Evolutionary conservation across 306 rosid genomes (phyloP).

Genomic region (Lathyrus aphaca): DNA sequence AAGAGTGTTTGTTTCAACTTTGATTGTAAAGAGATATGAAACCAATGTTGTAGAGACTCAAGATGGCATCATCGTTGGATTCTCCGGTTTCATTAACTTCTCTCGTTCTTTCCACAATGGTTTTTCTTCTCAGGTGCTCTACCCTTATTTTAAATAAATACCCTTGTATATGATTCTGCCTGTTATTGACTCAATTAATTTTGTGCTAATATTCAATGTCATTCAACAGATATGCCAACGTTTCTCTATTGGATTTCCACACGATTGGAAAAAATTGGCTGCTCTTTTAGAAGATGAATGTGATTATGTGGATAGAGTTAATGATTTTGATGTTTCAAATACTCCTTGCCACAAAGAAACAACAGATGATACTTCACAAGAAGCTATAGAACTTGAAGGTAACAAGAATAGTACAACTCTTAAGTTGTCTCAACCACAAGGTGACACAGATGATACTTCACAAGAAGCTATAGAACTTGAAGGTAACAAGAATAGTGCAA

Average conservation of each 20-base stretch:
- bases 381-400: conserved; percentile 16
- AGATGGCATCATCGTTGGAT: conserved; percentile 37
- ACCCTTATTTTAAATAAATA: too few relatives aligned
- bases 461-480: too few relatives aligned
- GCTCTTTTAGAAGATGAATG: conserved; percentile 26
- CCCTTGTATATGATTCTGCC: background rate
- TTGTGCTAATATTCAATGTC: background rate
- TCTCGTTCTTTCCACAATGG: conserved; percentile 42
- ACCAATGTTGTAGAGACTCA: conserved; percentile 45
- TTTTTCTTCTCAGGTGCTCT: conserved; percentile 40
- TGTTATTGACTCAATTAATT: background rate
- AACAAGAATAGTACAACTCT: background rate
- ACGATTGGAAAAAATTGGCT: conserved; percentile 64
- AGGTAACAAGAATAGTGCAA: too few relatives aligned
- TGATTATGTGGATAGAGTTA: too few relatives aligned
- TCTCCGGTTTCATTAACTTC: conserved; percentile 44
- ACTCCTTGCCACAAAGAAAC: conserved; percentile 19
- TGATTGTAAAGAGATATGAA: conserved; percentile 44
- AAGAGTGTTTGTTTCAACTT: conserved; percentile 34
- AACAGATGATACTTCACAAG: background rate
- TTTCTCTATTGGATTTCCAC: conserved; percentile 74
- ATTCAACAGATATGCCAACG: conserved; percentile 54
- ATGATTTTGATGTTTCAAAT: conserved; percentile 39
- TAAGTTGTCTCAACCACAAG: conserved; percentile 8
- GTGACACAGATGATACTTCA: too few relatives aligned